phyloP scores from a whole-genome alignment of 352 stramenopile genomes.

The Phytophthora sp. region DNA sequence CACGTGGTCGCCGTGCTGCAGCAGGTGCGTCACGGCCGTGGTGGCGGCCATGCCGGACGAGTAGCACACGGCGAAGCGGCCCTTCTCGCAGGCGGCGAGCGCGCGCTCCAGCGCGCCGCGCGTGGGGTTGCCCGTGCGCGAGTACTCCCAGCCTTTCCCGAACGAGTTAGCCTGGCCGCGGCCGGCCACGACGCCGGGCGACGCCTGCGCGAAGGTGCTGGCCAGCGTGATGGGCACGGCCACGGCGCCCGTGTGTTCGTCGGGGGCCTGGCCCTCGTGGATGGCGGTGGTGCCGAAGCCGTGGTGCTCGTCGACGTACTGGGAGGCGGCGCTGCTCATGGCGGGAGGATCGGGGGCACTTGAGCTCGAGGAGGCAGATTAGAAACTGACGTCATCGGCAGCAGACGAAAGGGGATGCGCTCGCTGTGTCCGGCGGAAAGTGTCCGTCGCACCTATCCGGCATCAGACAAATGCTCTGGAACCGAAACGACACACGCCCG shows the following conservation, averaged over 20 bases:
- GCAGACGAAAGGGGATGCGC: conserved; percentile 8
- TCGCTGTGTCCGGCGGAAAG: too few species aligned
- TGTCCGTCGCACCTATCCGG: too few species aligned
- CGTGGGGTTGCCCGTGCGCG: conserved; percentile 96
- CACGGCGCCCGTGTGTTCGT: conserved; percentile 80
- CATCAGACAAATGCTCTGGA: too few species aligned
- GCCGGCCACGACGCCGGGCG: conserved; percentile 77
- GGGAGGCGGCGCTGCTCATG: conserved; percentile 57
- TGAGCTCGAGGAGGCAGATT: conserved; percentile 20
- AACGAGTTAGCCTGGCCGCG: conserved; percentile 87
- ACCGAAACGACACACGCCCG: too few species aligned
- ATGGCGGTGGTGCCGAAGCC: conserved; percentile 87
- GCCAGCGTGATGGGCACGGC: conserved; percentile 92
- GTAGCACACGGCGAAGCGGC: conserved; percentile 88
- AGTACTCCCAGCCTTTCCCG: conserved; percentile 96
- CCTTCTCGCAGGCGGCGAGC: conserved; percentile 93
- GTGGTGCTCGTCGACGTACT: conserved; percentile 80
- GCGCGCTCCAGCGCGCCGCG: conserved; percentile 93
- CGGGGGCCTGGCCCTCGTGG: conserved; percentile 81
- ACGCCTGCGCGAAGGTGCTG: conserved; percentile 91
- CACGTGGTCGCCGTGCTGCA: conserved; percentile 93
- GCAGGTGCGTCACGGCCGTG: conserved; percentile 89
- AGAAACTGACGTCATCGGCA: conserved; percentile 21
- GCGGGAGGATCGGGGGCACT: background rate
- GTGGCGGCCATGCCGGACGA: conserved; percentile 92